These are phyloP conservation scores for Henningerozyma blattae DNA, from an alignment of 805 yeast genomes.

Conservation along the genomic window DNA sequence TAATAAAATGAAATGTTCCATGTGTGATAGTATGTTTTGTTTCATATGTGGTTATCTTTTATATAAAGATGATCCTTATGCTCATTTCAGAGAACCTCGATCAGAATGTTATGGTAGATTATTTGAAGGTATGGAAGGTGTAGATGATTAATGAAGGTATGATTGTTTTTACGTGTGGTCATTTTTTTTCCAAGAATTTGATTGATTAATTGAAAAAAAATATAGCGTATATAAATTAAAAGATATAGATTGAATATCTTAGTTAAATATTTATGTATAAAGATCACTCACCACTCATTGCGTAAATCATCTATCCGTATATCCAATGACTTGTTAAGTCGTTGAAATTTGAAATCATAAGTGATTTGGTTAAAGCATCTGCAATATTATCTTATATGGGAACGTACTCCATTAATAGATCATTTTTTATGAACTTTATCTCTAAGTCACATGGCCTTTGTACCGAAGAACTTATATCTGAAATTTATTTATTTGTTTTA, in stretches of 20 bases:
- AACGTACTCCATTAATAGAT: constrained; percentile 1
- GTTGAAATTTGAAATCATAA: neutral
- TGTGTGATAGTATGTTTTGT: constrained; percentile 40
- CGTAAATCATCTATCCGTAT: neutral
- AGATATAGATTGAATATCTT: too few relatives aligned
- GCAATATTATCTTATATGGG: neutral
- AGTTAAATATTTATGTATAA: too few relatives aligned
- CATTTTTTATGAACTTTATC: neutral
- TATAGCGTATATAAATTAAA: neutral
- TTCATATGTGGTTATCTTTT: constrained; percentile 38
- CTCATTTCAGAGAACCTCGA: constrained; percentile 33
- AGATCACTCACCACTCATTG: neutral
- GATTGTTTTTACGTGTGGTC: neutral
- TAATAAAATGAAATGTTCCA: constrained; percentile 46
- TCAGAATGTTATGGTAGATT: constrained; percentile 37
- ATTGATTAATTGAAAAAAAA: too few relatives aligned
- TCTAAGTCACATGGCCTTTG: constrained; percentile 3
- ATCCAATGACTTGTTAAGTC: neutral
- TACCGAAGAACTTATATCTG: constrained; percentile 3
- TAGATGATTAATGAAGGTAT: constrained; percentile 13
- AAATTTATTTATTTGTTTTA: too few relatives aligned
- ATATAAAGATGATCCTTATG: constrained; percentile 33
- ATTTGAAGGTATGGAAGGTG: constrained; percentile 40
- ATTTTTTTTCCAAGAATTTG: too few relatives aligned
- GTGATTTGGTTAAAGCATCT: neutral